A percentile compares a stretch with the other conserved stretches of the same genome.
Evolutionary conservation across 345 rosid species (phyloP).

Genomic region (Pistacia vera): DNA sequence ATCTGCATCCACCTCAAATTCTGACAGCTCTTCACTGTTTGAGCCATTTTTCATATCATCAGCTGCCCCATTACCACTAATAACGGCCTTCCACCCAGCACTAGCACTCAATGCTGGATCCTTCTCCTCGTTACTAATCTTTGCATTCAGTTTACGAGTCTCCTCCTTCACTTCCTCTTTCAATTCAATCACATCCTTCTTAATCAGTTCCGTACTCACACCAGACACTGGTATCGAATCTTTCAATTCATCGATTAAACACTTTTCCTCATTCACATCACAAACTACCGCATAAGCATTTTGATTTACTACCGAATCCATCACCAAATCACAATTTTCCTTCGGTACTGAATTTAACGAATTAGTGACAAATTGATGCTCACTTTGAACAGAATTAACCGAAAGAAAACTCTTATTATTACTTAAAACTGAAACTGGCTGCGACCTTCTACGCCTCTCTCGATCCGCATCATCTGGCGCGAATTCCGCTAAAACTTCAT

Average conservation of each 20-base stretch:
- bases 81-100: constrained; percentile 83
- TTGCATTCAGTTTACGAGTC: constrained; percentile 65
- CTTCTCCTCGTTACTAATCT: constrained; percentile 51
- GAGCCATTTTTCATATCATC: constrained; percentile 31
- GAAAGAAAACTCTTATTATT: constrained; percentile 12
- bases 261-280: constrained; percentile 30
- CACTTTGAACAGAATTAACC: constrained; percentile 28
- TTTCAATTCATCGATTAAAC: constrained; percentile 4
- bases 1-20: constrained; percentile 71
- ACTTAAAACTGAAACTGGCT: neutral
- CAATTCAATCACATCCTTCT: constrained; percentile 31
- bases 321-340: constrained; percentile 12
- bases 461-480: constrained; percentile 81
- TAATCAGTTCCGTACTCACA: neutral
- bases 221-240: constrained; percentile 12
- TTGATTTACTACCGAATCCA: constrained; percentile 10
- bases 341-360: constrained; percentile 11
- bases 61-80: constrained; percentile 33
- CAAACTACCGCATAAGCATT: constrained; percentile 1
- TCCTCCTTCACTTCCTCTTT: constrained; percentile 34
- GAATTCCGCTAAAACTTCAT: constrained; percentile 76
- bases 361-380: constrained; percentile 23
- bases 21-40: constrained; percentile 45
- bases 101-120: constrained; percentile 75
- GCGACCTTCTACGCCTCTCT: constrained; percentile 49